Conservation (phyloP, 2,329 filamentous ascomycete species). For the Balansia obtecta region DNA sequence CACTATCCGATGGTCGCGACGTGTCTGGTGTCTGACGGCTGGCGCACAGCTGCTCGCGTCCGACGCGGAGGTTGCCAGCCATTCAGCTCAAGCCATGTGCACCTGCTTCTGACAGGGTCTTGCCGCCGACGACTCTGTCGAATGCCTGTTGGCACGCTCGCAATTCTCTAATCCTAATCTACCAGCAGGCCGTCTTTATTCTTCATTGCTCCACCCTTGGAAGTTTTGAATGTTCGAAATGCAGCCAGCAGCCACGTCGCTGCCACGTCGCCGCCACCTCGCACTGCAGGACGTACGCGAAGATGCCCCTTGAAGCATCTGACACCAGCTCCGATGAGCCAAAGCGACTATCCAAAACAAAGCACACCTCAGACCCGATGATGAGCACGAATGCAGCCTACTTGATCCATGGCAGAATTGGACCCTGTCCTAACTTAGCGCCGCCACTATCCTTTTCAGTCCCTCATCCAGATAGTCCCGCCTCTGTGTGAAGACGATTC, state of each 20-base stretch:
- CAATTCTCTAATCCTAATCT: too few species aligned
- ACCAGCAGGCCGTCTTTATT: too few species aligned
- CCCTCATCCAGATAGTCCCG: slow-evolving; percentile 18
- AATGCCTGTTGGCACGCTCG: too few species aligned
- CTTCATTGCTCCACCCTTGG: too few species aligned
- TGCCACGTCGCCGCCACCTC: too few species aligned
- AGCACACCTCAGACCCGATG: neutral
- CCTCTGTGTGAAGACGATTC: slow-evolving; percentile 26
- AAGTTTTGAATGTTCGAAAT: too few species aligned
- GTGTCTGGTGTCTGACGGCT: neutral
- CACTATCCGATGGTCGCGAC: neutral
- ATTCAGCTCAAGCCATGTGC: neutral
- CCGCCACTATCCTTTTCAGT: slow-evolving; percentile 6
- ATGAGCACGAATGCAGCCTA: neutral
- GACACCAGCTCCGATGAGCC: too few species aligned
- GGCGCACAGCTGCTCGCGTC: neutral
- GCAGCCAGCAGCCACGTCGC: too few species aligned
- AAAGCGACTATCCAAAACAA: neutral
- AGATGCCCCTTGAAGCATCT: too few species aligned
- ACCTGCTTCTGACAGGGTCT: too few species aligned
- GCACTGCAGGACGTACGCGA: too few species aligned
- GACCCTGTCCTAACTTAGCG: neutral
- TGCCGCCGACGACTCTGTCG: too few species aligned
- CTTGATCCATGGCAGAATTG: neutral
- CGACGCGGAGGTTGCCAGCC: neutral